Conservation (phyloP, 106 monocot species). For the Dendrobium nobile region DNA sequence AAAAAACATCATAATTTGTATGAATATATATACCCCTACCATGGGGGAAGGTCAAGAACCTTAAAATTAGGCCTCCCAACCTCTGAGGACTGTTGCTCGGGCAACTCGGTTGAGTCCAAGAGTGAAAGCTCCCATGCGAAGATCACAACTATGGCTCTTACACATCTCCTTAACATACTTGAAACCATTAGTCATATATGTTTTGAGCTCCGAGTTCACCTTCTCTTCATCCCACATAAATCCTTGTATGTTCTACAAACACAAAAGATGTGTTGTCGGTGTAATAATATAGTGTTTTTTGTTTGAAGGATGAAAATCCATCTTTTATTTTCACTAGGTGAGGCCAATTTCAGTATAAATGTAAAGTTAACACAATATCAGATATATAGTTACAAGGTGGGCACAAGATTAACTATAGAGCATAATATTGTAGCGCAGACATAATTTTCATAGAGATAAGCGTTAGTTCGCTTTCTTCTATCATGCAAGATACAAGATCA, state of each 20-base stretch:
- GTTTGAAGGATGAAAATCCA: no score
- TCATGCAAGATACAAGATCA: no score
- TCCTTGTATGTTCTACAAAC: conserved; percentile 76
- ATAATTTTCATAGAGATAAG: no score
- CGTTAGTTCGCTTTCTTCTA: no score
- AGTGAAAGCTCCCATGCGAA: conserved; percentile 92
- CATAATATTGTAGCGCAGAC: no score
- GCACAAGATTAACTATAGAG: no score
- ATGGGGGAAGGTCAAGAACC: no score
- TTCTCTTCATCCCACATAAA: conserved; percentile 97
- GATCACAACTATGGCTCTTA: conserved; percentile 63
- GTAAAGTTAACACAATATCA: no score
- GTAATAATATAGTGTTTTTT: background rate
- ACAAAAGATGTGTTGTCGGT: background rate
- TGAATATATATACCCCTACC: no score
- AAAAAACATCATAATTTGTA: no score
- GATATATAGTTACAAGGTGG: no score
- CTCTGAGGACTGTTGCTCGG: conserved; percentile 68
- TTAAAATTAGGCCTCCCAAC: conserved; percentile 61
- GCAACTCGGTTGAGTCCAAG: conserved; percentile 81
- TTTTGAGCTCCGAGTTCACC: conserved; percentile 78
- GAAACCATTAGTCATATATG: conserved; percentile 65
- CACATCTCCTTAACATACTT: conserved; percentile 75
- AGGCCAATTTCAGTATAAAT: background rate
- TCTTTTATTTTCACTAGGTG: no score